Evolutionary conservation across 2,329 filamentous ascomycete species (phyloP).

Genomic region (Colletotrichum paranaense): DNA sequence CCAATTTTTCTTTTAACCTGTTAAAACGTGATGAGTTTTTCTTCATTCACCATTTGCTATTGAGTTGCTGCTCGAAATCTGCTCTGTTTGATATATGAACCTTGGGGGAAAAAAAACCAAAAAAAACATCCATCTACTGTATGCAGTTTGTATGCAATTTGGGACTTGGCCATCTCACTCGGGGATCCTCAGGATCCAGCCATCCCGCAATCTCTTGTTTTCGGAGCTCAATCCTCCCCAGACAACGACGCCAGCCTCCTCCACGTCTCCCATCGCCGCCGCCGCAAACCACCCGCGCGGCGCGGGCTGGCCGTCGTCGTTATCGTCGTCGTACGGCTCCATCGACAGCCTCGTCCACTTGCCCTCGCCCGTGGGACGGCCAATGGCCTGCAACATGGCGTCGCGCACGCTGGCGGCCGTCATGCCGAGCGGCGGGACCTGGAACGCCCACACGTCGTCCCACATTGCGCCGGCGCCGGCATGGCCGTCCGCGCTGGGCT

Average conservation of each 20-base stretch:
- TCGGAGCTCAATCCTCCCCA: conserved; percentile 68
- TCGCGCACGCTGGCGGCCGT: conserved; percentile 66
- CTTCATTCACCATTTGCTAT: conserved; percentile 8
- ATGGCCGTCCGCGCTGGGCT: conserved; percentile 60
- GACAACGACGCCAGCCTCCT: conserved; percentile 68
- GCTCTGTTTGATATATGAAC: background rate
- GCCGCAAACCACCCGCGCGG: conserved; percentile 69
- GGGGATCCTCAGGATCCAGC: conserved; percentile 71
- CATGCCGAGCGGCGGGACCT: conserved; percentile 66
- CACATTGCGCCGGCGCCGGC: conserved; percentile 65
- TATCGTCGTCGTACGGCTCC: conserved; percentile 60
- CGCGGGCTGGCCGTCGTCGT: conserved; percentile 58
- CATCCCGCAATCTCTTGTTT: conserved; percentile 67
- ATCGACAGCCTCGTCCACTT: conserved; percentile 64
- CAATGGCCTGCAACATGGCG: conserved; percentile 64
- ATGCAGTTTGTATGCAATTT: background rate
- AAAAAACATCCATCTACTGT: no score
- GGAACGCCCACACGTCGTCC: conserved; percentile 73
- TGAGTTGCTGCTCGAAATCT: background rate
- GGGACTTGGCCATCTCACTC: conserved; percentile 8
- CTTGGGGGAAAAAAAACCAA: background rate
- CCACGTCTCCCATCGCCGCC: conserved; percentile 67
- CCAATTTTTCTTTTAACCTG: background rate
- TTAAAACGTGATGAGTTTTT: background rate
- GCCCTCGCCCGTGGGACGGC: conserved; percentile 67